Conservation (phyloP, 2,329 filamentous ascomycete genomes). For the Talaromyces islandicus region DNA sequence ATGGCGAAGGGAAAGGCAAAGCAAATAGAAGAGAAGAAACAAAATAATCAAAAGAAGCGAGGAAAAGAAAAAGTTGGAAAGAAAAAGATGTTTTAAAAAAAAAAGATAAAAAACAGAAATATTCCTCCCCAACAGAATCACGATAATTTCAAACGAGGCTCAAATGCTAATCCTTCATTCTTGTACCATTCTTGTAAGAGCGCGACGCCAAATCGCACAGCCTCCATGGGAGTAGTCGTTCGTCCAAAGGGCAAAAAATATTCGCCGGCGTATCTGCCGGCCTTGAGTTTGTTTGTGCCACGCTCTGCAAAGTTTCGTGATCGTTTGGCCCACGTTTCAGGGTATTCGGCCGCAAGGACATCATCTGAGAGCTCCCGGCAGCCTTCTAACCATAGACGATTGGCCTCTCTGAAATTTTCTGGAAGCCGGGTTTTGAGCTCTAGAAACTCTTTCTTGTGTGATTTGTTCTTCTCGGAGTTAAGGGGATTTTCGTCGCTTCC, state of each 20-base stretch:
- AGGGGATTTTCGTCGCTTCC: constrained; percentile 37
- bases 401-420: constrained; percentile 36
- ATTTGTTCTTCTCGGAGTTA: constrained; percentile 33
- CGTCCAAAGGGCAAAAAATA: constrained; percentile 40
- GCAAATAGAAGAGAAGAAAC: neutral
- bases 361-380: constrained; percentile 35
- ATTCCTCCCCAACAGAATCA: neutral
- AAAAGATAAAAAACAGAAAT: neutral
- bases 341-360: constrained; percentile 35
- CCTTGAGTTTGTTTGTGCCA: constrained; percentile 27
- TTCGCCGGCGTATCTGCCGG: constrained; percentile 29
- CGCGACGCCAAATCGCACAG: constrained; percentile 38
- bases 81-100: neutral
- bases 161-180: constrained; percentile 42
- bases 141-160: constrained; percentile 34
- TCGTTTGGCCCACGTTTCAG: constrained; percentile 38
- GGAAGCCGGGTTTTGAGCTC: constrained; percentile 36
- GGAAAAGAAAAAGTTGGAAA: neutral
- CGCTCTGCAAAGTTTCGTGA: constrained; percentile 31
- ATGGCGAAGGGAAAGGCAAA: neutral
- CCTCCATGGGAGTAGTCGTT: constrained; percentile 38
- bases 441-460: constrained; percentile 30
- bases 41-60: neutral
- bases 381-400: constrained; percentile 39
- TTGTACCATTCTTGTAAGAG: constrained; percentile 42